A percentile compares a stretch with the other conserved stretches of the same genome.
These are phyloP conservation scores for Aspergillus ellipticus DNA, from an alignment of 495 filamentous ascomycete species.

Conservation along the genomic window DNA sequence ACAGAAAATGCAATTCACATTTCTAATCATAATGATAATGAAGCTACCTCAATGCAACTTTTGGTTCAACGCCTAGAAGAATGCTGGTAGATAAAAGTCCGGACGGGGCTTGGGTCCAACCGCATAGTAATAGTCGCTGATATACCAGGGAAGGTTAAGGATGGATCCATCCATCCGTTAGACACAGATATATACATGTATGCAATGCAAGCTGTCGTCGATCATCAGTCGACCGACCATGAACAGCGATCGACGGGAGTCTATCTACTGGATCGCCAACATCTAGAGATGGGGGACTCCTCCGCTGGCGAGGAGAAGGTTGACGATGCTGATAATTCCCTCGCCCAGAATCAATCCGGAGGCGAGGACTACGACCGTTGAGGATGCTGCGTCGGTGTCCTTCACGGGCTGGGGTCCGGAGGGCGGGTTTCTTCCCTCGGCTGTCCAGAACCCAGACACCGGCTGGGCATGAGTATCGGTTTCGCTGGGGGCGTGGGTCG, in stretches of 20 bases:
- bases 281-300: conserved; percentile 69
- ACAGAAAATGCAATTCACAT: too few species aligned
- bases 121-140: too few species aligned
- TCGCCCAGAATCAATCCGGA: conserved; percentile 90
- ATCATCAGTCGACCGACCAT: neutral
- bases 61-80: too few species aligned
- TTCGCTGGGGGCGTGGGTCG: neutral
- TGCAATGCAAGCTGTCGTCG: too few species aligned
- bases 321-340: conserved; percentile 89
- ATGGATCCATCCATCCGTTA: too few species aligned
- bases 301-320: conserved; percentile 76
- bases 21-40: too few species aligned
- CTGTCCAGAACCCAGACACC: neutral
- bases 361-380: conserved; percentile 60
- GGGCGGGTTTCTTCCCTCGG: neutral
- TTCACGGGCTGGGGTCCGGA: conserved; percentile 22
- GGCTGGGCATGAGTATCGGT: neutral
- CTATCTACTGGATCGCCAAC: neutral
- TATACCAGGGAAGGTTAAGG: too few species aligned
- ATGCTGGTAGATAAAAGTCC: too few species aligned
- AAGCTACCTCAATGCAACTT: too few species aligned
- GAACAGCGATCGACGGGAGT: neutral
- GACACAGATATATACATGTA: too few species aligned
- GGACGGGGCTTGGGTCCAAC: too few species aligned
- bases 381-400: conserved; percentile 43